A percentile compares a stretch with the other conserved stretches of the same genome.
phyloP scores from a whole-genome alignment of 1,284 basidiomycete species.

The Rhodotorula sp. region DNA sequence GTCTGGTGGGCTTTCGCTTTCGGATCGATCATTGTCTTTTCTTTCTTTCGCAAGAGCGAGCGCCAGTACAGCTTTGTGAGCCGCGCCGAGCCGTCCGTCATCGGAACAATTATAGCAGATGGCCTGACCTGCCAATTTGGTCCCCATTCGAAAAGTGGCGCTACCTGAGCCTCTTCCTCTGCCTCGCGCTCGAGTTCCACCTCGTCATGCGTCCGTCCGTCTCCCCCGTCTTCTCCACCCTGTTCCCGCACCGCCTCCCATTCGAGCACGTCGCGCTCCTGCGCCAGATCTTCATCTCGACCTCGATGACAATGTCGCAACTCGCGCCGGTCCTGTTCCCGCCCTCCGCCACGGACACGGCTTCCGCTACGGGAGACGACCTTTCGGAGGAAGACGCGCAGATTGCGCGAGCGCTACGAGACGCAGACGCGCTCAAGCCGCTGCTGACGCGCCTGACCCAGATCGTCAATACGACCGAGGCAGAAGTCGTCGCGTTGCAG shows the following conservation, averaged over 20 bases:
- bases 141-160: conserved; percentile 59
- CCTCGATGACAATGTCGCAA: conserved; percentile 66
- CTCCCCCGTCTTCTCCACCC: conserved; percentile 29
- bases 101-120: conserved; percentile 39
- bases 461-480: conserved; percentile 5
- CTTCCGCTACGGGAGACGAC: too few relatives aligned
- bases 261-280: conserved; percentile 71
- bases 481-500: conserved; percentile 19
- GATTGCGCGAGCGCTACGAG: conserved; percentile 1
- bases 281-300: conserved; percentile 70
- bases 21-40: conserved; percentile 23
- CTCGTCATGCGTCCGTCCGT: conserved; percentile 21
- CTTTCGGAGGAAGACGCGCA: neutral
- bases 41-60: conserved; percentile 42
- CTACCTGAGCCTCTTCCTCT: conserved; percentile 55
- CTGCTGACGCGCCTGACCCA: conserved; percentile 15
- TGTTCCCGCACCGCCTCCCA: conserved; percentile 31
- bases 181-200: conserved; percentile 27
- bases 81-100: conserved; percentile 38
- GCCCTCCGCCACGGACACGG: neutral
- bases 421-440: conserved; percentile 20
- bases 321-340: conserved; percentile 65
- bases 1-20: conserved; percentile 38
- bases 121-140: too few relatives aligned
- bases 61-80: conserved; percentile 36